These are phyloP conservation scores for Claviceps digitariae DNA, from an alignment of 2,329 filamentous ascomycete species.

Conservation along the genomic window DNA sequence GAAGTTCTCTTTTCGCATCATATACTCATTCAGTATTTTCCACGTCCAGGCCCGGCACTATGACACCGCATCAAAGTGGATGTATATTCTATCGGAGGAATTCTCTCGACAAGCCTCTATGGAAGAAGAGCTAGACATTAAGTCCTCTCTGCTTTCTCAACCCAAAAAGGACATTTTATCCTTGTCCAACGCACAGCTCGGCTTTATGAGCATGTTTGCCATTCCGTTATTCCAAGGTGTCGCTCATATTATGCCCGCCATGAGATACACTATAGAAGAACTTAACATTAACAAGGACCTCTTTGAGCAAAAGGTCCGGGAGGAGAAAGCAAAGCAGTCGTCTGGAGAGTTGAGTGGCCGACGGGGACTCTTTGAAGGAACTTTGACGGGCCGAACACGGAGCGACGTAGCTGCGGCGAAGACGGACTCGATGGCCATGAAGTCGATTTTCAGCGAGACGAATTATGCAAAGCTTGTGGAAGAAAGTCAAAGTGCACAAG, in stretches of 20 bases:
- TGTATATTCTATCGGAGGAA: slow-evolving; percentile 85
- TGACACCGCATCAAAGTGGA: slow-evolving; percentile 75
- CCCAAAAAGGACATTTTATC: slow-evolving; percentile 75
- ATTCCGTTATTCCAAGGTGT: slow-evolving; percentile 83
- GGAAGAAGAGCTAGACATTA: slow-evolving; percentile 77
- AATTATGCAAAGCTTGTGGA: slow-evolving; percentile 10
- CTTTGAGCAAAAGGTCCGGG: slow-evolving; percentile 56
- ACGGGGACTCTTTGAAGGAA: slow-evolving; percentile 25
- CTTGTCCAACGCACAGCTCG: slow-evolving; percentile 75
- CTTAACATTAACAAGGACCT: slow-evolving; percentile 61
- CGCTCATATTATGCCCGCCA: slow-evolving; percentile 69
- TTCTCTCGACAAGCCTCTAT: slow-evolving; percentile 87
- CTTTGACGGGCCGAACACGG: slow-evolving; percentile 31
- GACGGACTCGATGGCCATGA: slow-evolving; percentile 13
- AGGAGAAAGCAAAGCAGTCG: slow-evolving; percentile 40
- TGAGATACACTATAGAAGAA: slow-evolving; percentile 74
- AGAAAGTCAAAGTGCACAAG: slow-evolving; percentile 8
- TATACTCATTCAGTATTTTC: background rate
- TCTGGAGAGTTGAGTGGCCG: slow-evolving; percentile 24
- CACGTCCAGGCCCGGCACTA: slow-evolving; percentile 65
- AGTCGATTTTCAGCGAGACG: slow-evolving; percentile 4
- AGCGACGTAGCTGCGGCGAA: slow-evolving; percentile 21
- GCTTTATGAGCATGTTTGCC: slow-evolving; percentile 95
- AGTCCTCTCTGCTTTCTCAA: slow-evolving; percentile 72
- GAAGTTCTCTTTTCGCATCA: background rate